Base-by-base conservation (phyloP, 345 rosid species). In the Brassica cretica region DNA sequence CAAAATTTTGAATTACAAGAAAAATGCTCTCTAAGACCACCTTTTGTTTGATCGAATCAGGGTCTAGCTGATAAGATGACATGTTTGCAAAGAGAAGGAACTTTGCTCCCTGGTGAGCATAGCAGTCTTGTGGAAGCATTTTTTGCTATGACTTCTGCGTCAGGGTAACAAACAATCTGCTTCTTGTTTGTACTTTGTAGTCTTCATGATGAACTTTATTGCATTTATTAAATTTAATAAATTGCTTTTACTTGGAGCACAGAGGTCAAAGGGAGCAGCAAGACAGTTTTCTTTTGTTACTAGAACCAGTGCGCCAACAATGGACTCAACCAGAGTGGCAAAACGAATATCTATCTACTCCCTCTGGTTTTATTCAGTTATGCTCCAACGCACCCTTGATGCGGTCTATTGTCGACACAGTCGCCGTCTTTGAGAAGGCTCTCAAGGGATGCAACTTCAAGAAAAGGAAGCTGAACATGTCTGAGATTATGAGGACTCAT, bases 261-360 rank as follows among this genome's bases (percentile, higher is more conserved):
- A 53, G 59, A 53, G 59, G 10, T 53, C 59, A 53, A 16, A 16
- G 9, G 59, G 4, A 15, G 59, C 24, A 15, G 59, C 24, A 53
- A 53, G 59, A 53, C 59, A 53, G 24, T 16, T 53, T 53, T 53
- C 24, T 3, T 15, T 6, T 16, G 59, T 53, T 53, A 53, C 59
- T 53, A 53, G 59, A 53, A 53, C 59, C 59, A 53, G 59, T 53
- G 24, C 59, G 59, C 10, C 4, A 53, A 7, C 24, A 53, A 53
- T 53, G 59, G 59, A 53, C 59, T 15, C 59, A 53, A 53, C 59
- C 59, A 53, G 59, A 53, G 59, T 53, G 59, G 59, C 59, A 53
- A 15, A 16, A 53, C 24, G 59, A 53, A 53, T 53, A 53, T 6
- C 24, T 53, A 53, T 15, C 59, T 6, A 16, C 24, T 53, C 59